phyloP scores from a whole-genome alignment of 176 grass and related monocot genomes.

The Aegilops speltoides region DNA sequence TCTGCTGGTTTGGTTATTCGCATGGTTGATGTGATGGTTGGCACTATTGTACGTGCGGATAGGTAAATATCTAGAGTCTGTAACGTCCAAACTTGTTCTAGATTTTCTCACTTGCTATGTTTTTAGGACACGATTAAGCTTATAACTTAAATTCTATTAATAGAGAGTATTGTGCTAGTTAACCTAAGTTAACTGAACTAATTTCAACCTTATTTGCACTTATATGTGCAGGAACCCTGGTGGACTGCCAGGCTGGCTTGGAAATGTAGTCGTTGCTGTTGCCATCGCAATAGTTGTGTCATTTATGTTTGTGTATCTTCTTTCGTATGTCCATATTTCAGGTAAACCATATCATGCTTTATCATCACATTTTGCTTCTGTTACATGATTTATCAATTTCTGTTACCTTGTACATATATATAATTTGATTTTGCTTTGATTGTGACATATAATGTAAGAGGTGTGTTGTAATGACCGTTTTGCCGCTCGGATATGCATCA shows the following conservation, averaged over 20 bases:
- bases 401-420: neutral
- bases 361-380: neutral
- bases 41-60: slow-evolving; percentile 66
- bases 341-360: slow-evolving; percentile 48
- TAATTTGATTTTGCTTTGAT: neutral
- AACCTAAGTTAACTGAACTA: slow-evolving; percentile 26
- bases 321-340: slow-evolving; percentile 95
- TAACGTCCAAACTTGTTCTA: neutral
- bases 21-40: slow-evolving; percentile 68
- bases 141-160: slow-evolving; percentile 10
- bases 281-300: slow-evolving; percentile 59
- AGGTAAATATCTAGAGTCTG: slow-evolving; percentile 53
- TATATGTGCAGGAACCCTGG: slow-evolving; percentile 78
- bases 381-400: neutral
- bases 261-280: slow-evolving; percentile 68
- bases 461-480: neutral
- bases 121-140: neutral
- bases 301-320: slow-evolving; percentile 82
- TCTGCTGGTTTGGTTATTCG: slow-evolving; percentile 72
- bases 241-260: slow-evolving; percentile 73
- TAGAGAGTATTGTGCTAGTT: neutral
- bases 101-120: neutral
- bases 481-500: too few relatives aligned
- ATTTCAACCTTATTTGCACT: slow-evolving; percentile 36
- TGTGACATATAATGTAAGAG: neutral